phyloP scores from a whole-genome alignment of 768 basidiomycete species.

The Candolleomyces aberdarensis region DNA sequence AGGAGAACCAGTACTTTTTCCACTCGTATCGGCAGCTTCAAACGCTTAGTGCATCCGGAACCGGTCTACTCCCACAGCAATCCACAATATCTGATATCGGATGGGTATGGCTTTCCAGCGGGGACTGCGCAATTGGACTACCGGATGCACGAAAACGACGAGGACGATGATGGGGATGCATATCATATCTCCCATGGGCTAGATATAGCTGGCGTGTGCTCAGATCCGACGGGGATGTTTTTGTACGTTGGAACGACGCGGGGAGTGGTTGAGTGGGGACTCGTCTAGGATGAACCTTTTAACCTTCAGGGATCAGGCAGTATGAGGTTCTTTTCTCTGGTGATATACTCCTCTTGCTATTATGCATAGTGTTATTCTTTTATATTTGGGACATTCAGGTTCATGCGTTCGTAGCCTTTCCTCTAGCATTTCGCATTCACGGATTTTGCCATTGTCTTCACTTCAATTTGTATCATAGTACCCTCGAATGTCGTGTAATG shows the following conservation, averaged over 20 bases:
- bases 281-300: background rate
- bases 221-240: slow-evolving; percentile 28
- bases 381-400: too few relatives aligned
- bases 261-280: slow-evolving; percentile 14
- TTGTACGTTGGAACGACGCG: slow-evolving; percentile 26
- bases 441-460: too few relatives aligned
- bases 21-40: background rate
- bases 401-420: too few relatives aligned
- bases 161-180: background rate
- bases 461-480: too few relatives aligned
- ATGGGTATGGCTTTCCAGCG: background rate
- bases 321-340: too few relatives aligned
- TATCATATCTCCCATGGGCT: slow-evolving; percentile 20
- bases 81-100: background rate
- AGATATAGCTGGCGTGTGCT: slow-evolving; percentile 29
- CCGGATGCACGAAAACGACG: background rate
- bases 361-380: too few relatives aligned
- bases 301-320: too few relatives aligned
- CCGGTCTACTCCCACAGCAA: background rate
- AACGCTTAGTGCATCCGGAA: too few relatives aligned
- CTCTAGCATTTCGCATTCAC: too few relatives aligned
- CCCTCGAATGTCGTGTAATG: too few relatives aligned
- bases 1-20: background rate
- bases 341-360: too few relatives aligned
- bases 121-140: slow-evolving; percentile 9